phyloP scores from a whole-genome alignment of 169 alveolate species.

The Cryptosporidium muris region DNA sequence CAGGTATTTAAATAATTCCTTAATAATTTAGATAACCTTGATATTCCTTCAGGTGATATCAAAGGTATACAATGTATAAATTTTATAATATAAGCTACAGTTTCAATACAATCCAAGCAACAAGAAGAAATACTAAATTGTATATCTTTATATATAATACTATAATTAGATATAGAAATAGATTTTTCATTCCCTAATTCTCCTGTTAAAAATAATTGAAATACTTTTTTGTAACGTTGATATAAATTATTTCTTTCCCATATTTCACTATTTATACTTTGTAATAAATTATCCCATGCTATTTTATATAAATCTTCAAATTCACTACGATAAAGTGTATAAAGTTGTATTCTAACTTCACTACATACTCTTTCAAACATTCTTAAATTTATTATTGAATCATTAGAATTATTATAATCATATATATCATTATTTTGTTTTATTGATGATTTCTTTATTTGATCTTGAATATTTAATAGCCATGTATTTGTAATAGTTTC shows the following conservation, averaged over 20 bases:
- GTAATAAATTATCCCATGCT: constrained; percentile 13
- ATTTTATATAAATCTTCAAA: constrained; percentile 29
- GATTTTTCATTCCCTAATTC: constrained; percentile 14
- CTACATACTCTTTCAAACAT: not conserved
- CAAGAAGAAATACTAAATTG: constrained; percentile 22
- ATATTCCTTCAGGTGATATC: constrained; percentile 22
- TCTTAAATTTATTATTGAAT: not conserved
- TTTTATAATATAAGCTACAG: not conserved
- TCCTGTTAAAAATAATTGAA: constrained; percentile 32
- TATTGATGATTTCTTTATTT: too few species aligned
- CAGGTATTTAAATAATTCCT: constrained; percentile 24
- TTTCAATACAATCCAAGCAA: constrained; percentile 30
- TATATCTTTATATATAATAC: not conserved
- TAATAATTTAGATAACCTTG: not conserved
- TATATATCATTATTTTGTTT: not conserved
- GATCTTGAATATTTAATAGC: too few species aligned
- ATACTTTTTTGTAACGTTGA: constrained; percentile 3
- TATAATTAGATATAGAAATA: constrained; percentile 3
- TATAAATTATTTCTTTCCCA: constrained; percentile 41
- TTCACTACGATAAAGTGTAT: constrained; percentile 3
- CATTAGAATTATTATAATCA: not conserved
- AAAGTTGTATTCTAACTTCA: constrained; percentile 19
- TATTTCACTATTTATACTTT: constrained; percentile 23
- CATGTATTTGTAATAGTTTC: too few species aligned
- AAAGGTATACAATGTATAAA: constrained; percentile 23